These are phyloP conservation scores for Trebouxiophyceae sp. DNA, from an alignment of 163 green algal species.

Conservation along the genomic window DNA sequence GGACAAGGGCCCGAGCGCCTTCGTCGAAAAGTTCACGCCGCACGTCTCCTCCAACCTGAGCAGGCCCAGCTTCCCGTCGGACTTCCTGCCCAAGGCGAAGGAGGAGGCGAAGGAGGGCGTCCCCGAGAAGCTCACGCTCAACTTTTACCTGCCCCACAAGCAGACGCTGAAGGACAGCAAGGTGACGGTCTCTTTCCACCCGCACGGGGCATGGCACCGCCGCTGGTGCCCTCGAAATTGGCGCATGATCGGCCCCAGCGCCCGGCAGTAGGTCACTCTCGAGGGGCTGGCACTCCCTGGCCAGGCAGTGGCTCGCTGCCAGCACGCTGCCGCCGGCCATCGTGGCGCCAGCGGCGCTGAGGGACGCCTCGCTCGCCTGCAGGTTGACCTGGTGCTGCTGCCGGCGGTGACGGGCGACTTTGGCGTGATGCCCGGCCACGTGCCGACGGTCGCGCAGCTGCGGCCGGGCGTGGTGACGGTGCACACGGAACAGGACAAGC, in stretches of 20 bases:
- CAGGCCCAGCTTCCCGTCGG: slow-evolving; percentile 49
- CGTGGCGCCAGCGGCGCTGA: background rate
- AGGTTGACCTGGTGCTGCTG: slow-evolving; percentile 84
- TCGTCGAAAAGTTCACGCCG: slow-evolving; percentile 7
- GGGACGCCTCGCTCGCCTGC: slow-evolving; percentile 1
- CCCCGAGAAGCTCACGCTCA: slow-evolving; percentile 74
- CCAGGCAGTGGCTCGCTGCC: background rate
- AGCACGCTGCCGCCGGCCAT: background rate
- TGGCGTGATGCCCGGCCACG: slow-evolving; percentile 96
- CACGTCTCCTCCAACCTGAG: slow-evolving; percentile 26
- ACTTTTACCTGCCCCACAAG: slow-evolving; percentile 67
- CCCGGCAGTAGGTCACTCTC: background rate
- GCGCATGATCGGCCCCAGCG: too few relatives aligned
- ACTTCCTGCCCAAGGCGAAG: slow-evolving; percentile 38
- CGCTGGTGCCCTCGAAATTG: background rate
- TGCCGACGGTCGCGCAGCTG: slow-evolving; percentile 94
- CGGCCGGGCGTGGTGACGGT: slow-evolving; percentile 89
- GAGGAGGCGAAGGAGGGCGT: slow-evolving; percentile 21
- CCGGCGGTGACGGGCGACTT: slow-evolving; percentile 93
- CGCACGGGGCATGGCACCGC: background rate
- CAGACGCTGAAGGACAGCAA: slow-evolving; percentile 25
- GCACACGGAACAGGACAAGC: slow-evolving; percentile 77
- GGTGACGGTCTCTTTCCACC: slow-evolving; percentile 11
- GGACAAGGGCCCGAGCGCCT: background rate
- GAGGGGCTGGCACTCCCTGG: background rate